phyloP scores from a whole-genome alignment of 1,139 yeast species.

The Chernovozyma aurita region DNA sequence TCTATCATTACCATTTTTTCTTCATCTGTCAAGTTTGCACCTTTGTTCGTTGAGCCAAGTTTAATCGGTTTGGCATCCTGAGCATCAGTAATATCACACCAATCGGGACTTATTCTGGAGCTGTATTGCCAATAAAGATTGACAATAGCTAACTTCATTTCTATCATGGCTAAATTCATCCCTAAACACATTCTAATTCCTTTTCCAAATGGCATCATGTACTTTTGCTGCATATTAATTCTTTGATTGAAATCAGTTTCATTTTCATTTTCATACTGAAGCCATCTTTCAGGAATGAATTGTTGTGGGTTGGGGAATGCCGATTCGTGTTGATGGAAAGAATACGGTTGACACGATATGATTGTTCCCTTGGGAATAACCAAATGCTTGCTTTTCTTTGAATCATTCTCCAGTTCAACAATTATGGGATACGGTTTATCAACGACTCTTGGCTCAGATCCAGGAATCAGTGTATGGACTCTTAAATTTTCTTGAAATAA shows the following conservation, averaged over 20 bases:
- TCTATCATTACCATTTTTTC: slow-evolving; percentile 51
- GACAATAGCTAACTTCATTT: slow-evolving; percentile 57
- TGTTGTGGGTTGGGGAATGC: slow-evolving; percentile 48
- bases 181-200: slow-evolving; percentile 79
- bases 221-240: slow-evolving; percentile 43
- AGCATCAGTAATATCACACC: slow-evolving; percentile 33
- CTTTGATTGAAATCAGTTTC: slow-evolving; percentile 30
- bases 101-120: slow-evolving; percentile 31
- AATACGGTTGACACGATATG: slow-evolving; percentile 64
- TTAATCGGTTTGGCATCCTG: slow-evolving; percentile 14
- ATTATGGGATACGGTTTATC: slow-evolving; percentile 21
- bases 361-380: slow-evolving; percentile 50
- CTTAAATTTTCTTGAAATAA: slow-evolving; percentile 55
- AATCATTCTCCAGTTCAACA: slow-evolving; percentile 15
- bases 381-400: slow-evolving; percentile 12
- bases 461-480: slow-evolving; percentile 69
- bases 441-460: slow-evolving; percentile 63
- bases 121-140: slow-evolving; percentile 48
- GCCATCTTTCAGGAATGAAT: slow-evolving; percentile 64
- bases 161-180: slow-evolving; percentile 62
- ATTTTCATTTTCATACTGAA: slow-evolving; percentile 31
- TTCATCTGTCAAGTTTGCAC: slow-evolving; percentile 29
- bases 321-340: slow-evolving; percentile 49
- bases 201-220: slow-evolving; percentile 67
- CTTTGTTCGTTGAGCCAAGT: slow-evolving; percentile 20